Evolutionary conservation across 345 rosid species (phyloP), one percentile per base, ranked within the genome.

Genomic region (Aurinia saxatilis): DNA sequence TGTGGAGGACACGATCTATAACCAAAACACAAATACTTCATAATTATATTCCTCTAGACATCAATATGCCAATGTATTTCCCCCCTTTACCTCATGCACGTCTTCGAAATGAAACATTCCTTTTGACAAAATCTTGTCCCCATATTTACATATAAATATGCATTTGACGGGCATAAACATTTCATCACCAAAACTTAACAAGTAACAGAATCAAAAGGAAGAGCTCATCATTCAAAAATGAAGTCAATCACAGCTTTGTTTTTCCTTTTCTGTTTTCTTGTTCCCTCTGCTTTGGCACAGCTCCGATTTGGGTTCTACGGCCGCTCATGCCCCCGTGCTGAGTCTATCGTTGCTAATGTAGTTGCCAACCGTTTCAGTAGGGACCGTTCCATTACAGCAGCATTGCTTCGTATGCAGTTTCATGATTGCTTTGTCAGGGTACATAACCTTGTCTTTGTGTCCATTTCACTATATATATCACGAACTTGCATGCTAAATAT

Each of bases 401-500:
- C 88, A 8, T 65, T 90, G 68, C 93, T 90, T 62, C 95, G 89
- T 66, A 79, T 85, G 91, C 93, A 87, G 59, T 90, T 87, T 55
- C 93, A 90, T 34, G 93, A 90, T 58, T 87, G 97, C 63, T 90
- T 90, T 16, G 84, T 87, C 23, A 74, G 75, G 40, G 95, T 84
- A 67, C 15, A 65, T 63, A 40, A 41, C 19, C 53, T 55, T 70
- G 41, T 60, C 41, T 27, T 21, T 23, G n/a, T n/a, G n/a, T n/a
- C n/a, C n/a, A n/a, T n/a, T n/a, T n/a, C n/a, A n/a, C n/a, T n/a
- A n/a, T n/a, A n/a, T n/a, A n/a, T n/a, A n/a, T n/a, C n/a, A n/a
- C n/a, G n/a, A n/a, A n/a, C n/a, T n/a, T n/a, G n/a, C n/a, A n/a
- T n/a, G n/a, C n/a, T n/a, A n/a, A n/a, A n/a, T n/a, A n/a, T n/a